A percentile compares a stretch with the other conserved stretches of the same genome.
These are phyloP conservation scores for Yamadazyma aaseri DNA, from an alignment of 1,139 yeast species.

Conservation along the genomic window DNA sequence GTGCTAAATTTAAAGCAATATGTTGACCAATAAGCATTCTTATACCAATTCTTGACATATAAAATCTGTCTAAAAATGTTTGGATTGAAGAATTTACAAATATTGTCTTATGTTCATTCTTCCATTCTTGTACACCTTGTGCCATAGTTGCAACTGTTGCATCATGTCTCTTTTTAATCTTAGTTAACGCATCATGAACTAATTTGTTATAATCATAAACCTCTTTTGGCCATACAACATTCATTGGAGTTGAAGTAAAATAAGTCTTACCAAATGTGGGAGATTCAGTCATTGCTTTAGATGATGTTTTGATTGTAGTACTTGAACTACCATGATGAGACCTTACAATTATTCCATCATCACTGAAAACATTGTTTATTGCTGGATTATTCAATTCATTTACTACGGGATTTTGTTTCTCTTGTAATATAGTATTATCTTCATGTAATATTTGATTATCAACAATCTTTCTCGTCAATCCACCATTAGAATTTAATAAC, in stretches of 20 bases:
- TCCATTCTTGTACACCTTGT: conserved; percentile 92
- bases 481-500: conserved; percentile 28
- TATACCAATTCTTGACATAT: conserved; percentile 85
- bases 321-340: conserved; percentile 17
- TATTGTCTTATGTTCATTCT: conserved; percentile 48
- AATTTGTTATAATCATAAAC: conserved; percentile 67
- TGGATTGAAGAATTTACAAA: conserved; percentile 66
- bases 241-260: conserved; percentile 56
- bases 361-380: conserved; percentile 44
- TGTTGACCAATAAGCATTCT: conserved; percentile 90
- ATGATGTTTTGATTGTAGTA: conserved; percentile 5
- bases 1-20: conserved; percentile 73
- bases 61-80: conserved; percentile 75
- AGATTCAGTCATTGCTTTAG: conserved; percentile 21
- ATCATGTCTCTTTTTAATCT: conserved; percentile 82
- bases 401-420: conserved; percentile 29
- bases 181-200: conserved; percentile 65
- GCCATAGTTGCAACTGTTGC: conserved; percentile 94
- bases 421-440: conserved; percentile 18
- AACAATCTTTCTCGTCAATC: conserved; percentile 7
- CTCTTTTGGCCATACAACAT: conserved; percentile 68
- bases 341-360: conserved; percentile 53
- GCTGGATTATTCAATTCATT: conserved; percentile 39
- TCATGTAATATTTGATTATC: conserved; percentile 16
- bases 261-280: conserved; percentile 56